Evolutionary conservation across 2,329 filamentous ascomycete species (phyloP).

Genomic region (Aspergillus pseudonomiae): DNA sequence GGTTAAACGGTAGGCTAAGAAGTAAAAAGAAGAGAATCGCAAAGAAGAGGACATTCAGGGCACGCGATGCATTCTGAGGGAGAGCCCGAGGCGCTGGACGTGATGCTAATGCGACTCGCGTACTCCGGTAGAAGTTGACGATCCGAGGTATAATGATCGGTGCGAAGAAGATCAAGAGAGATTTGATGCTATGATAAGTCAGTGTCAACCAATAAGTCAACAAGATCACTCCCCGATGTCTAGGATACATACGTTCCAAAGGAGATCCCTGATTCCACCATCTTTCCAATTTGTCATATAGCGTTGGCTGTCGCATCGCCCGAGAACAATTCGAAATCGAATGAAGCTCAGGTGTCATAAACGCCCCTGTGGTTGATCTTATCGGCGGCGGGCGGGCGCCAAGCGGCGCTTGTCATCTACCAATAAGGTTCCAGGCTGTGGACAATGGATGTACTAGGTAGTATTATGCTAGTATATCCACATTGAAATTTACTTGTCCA

Average conservation of each 20-base stretch:
- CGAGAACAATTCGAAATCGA: not conserved
- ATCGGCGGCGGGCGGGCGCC: slow-evolving; percentile 13
- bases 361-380: slow-evolving; percentile 10
- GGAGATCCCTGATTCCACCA: slow-evolving; percentile 34
- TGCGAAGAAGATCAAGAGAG: slow-evolving; percentile 47
- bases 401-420: slow-evolving; percentile 15
- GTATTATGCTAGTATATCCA: not conserved
- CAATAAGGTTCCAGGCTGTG: not conserved
- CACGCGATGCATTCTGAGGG: slow-evolving; percentile 37
- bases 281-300: slow-evolving; percentile 17
- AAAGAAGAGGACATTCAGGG: slow-evolving; percentile 56
- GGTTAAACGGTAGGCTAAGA: slow-evolving; percentile 70
- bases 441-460: not conserved
- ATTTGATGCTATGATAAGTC: slow-evolving; percentile 41
- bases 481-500: not conserved
- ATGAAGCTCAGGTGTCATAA: slow-evolving; percentile 18
- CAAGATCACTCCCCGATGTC: not conserved
- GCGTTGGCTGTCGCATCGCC: not conserved
- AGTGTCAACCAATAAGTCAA: slow-evolving; percentile 1
- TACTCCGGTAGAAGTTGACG: slow-evolving; percentile 41
- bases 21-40: slow-evolving; percentile 58
- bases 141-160: slow-evolving; percentile 45
- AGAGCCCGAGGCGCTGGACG: slow-evolving; percentile 43
- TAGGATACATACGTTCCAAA: slow-evolving; percentile 34
- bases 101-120: slow-evolving; percentile 37